Conservation (phyloP, 768 basidiomycete genomes). For the Dentipellis sp. region DNA sequence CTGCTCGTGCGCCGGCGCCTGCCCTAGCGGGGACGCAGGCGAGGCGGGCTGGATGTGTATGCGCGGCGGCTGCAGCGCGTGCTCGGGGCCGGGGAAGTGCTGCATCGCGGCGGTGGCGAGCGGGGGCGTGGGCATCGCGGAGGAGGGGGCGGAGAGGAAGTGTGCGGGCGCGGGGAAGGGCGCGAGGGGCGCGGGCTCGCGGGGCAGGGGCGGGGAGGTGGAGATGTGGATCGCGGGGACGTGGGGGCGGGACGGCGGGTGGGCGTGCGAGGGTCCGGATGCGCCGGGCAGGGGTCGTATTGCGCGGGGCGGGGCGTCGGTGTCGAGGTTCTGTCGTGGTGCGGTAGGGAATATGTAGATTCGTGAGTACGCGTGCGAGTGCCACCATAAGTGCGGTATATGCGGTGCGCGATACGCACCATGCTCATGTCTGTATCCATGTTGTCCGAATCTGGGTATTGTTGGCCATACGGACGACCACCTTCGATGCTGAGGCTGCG, state of each 20-base stretch:
- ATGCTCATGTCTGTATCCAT: conserved; percentile 31
- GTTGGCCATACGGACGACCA: conserved; percentile 19
- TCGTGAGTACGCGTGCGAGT: conserved; percentile 4
- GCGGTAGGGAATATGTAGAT: neutral
- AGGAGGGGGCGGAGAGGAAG: neutral
- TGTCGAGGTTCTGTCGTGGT: conserved; percentile 6
- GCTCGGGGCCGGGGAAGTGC: neutral
- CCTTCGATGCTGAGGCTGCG: conserved; percentile 58
- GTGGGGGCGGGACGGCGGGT: conserved; percentile 3
- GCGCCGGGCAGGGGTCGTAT: conserved; percentile 1
- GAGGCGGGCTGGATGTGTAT: conserved; percentile 21
- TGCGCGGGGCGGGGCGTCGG: too few relatives aligned
- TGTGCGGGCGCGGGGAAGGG: conserved; percentile 17
- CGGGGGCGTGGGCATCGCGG: neutral
- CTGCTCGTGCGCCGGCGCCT: conserved; percentile 17
- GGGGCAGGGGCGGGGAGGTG: conserved; percentile 12
- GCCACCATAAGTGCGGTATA: conserved; percentile 1
- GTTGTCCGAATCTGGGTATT: neutral
- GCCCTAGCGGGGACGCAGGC: conserved; percentile 1
- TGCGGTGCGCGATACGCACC: conserved; percentile 26
- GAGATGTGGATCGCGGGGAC: conserved; percentile 15
- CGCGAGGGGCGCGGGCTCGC: conserved; percentile 16
- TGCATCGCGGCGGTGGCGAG: neutral
- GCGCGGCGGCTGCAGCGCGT: neutral
- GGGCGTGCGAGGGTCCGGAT: conserved; percentile 2